These are phyloP conservation scores for Massarina eburnea DNA, from an alignment of 2,329 filamentous ascomycete genomes.

Conservation along the genomic window DNA sequence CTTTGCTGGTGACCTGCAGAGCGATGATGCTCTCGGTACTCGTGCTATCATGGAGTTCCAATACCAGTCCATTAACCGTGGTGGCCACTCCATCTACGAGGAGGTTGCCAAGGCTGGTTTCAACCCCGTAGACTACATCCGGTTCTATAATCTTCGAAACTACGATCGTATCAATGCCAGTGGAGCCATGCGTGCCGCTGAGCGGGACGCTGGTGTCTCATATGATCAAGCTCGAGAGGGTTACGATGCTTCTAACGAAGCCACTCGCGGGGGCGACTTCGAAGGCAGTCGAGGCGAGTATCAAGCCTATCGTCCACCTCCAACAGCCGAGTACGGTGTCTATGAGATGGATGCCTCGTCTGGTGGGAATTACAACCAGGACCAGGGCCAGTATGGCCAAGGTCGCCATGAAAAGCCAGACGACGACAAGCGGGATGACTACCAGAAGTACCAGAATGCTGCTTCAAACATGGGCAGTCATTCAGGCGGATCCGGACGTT, in stretches of 20 bases:
- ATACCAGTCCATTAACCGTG: slow-evolving; percentile 76
- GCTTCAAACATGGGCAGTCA: slow-evolving; percentile 57
- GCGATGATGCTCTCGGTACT: slow-evolving; percentile 72
- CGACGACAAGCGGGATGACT: slow-evolving; percentile 44
- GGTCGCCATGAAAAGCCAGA: slow-evolving; percentile 15
- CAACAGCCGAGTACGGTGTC: slow-evolving; percentile 40
- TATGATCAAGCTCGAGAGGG: slow-evolving; percentile 69
- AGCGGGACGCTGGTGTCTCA: slow-evolving; percentile 64
- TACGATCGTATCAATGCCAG: slow-evolving; percentile 81
- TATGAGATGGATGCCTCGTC: slow-evolving; percentile 34
- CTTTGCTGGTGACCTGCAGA: slow-evolving; percentile 77
- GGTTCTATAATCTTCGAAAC: slow-evolving; percentile 82
- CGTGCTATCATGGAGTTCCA: slow-evolving; percentile 89
- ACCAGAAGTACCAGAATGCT: slow-evolving; percentile 72
- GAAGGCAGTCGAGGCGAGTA: slow-evolving; percentile 36
- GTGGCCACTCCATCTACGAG: slow-evolving; percentile 77
- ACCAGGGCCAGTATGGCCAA: slow-evolving; percentile 5
- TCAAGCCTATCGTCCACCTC: slow-evolving; percentile 36
- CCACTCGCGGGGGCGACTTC: slow-evolving; percentile 28
- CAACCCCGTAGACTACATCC: slow-evolving; percentile 72
- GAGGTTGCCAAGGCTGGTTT: slow-evolving; percentile 65
- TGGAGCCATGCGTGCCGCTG: slow-evolving; percentile 60
- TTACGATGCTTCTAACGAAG: slow-evolving; percentile 58
- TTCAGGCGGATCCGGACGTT: slow-evolving; percentile 55
- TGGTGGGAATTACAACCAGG: slow-evolving; percentile 7